A percentile compares a stretch with the other conserved stretches of the same genome.
Evolutionary conservation across 495 filamentous ascomycete genomes (phyloP).

Genomic region (Penicillium turbatum): DNA sequence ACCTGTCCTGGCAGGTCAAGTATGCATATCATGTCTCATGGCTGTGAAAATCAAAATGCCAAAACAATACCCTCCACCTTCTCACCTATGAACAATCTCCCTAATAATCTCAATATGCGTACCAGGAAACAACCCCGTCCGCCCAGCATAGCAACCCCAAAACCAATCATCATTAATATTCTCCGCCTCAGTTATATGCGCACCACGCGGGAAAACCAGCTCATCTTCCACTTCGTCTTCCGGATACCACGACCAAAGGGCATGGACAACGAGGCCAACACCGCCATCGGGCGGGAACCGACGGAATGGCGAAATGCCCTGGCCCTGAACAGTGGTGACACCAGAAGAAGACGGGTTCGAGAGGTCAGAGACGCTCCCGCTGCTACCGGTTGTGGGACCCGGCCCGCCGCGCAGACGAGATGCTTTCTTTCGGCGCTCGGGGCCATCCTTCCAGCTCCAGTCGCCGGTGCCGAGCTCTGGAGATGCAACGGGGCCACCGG

Average conservation of each 20-base stretch:
- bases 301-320: constrained; percentile 14
- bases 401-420: constrained; percentile 31
- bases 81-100: constrained; percentile 28
- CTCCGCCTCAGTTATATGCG: constrained; percentile 74
- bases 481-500: constrained; percentile 16
- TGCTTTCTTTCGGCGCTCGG: constrained; percentile 46
- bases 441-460: constrained; percentile 51
- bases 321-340: constrained; percentile 11
- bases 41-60: background rate
- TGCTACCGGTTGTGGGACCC: background rate
- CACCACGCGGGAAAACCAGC: constrained; percentile 74
- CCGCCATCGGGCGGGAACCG: constrained; percentile 70
- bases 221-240: constrained; percentile 61
- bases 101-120: constrained; percentile 55
- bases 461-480: constrained; percentile 32
- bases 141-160: constrained; percentile 73
- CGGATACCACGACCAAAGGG: constrained; percentile 72
- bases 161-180: constrained; percentile 86
- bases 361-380: constrained; percentile 12
- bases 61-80: background rate
- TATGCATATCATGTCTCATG: background rate
- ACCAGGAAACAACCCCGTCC: constrained; percentile 70
- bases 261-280: constrained; percentile 54
- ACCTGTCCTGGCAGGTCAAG: background rate
- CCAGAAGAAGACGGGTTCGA: background rate